These are phyloP conservation scores for Melanopsichium pennsylvanicum DNA, from an alignment of 1,284 basidiomycete genomes.

Conservation along the genomic window DNA sequence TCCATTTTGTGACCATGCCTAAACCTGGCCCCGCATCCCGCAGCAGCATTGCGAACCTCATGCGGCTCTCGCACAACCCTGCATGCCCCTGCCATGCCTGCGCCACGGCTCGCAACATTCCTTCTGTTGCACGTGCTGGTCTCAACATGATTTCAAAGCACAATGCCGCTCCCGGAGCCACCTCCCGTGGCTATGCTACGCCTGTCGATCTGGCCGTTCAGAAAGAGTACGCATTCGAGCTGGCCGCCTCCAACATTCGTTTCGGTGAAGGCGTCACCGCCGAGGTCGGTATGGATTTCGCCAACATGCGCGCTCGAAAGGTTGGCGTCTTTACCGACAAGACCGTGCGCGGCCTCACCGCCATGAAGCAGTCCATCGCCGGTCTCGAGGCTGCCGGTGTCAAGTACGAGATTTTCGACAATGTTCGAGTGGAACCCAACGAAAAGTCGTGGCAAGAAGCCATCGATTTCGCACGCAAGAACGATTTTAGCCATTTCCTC, in stretches of 20 bases:
- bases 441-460: slow-evolving; percentile 77
- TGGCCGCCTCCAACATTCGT: slow-evolving; percentile 84
- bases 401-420: slow-evolving; percentile 83
- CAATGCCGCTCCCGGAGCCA: slow-evolving; percentile 41
- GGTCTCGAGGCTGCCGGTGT: slow-evolving; percentile 78
- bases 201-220: slow-evolving; percentile 75
- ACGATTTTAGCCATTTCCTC: slow-evolving; percentile 83
- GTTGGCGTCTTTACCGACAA: slow-evolving; percentile 93
- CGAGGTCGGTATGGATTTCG: slow-evolving; percentile 92
- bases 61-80: slow-evolving; percentile 54
- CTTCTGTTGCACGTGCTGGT: slow-evolving; percentile 40
- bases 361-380: slow-evolving; percentile 83
- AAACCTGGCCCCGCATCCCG: slow-evolving; percentile 41
- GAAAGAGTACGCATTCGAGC: slow-evolving; percentile 97
- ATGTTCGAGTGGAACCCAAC: slow-evolving; percentile 87
- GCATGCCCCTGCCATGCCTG: slow-evolving; percentile 61
- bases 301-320: slow-evolving; percentile 70
- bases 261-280: slow-evolving; percentile 66
- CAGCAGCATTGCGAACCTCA: slow-evolving; percentile 50
- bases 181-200: slow-evolving; percentile 71
- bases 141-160: slow-evolving; percentile 56
- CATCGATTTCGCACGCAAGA: slow-evolving; percentile 83
- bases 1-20: slow-evolving; percentile 23
- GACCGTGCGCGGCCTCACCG: slow-evolving; percentile 79
- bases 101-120: slow-evolving; percentile 25